Evolutionary conservation across 345 rosid species (phyloP).

Genomic region (Chamaenerion angustifolium): DNA sequence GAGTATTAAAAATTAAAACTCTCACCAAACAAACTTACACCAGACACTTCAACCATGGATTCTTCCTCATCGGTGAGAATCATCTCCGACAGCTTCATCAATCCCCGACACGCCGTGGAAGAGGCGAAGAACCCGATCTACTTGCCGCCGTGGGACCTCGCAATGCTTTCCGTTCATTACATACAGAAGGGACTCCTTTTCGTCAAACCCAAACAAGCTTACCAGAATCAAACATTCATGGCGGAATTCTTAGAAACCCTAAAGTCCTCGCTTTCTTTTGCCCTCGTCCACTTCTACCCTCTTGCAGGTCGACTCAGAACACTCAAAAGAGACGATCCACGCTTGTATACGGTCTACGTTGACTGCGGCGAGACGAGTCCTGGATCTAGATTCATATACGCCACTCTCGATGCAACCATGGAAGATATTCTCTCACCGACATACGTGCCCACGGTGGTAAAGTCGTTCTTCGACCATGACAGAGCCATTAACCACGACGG

Average conservation of each 20-base stretch:
- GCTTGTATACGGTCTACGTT: conserved; percentile 25
- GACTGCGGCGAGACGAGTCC: conserved; percentile 30
- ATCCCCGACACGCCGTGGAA: conserved; percentile 23
- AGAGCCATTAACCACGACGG: conserved; percentile 40
- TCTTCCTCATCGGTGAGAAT: conserved; percentile 8
- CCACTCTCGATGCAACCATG: conserved; percentile 20
- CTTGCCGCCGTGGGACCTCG: conserved; percentile 50
- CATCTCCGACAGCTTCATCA: conserved; percentile 38
- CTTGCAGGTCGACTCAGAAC: conserved; percentile 45
- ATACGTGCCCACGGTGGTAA: conserved; percentile 36
- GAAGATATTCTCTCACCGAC: conserved; percentile 30
- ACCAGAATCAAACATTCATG: conserved; percentile 14
- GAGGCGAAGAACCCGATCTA: conserved; percentile 28
- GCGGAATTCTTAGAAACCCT: conserved; percentile 19
- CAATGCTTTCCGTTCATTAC: conserved; percentile 48
- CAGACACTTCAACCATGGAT: too few relatives aligned
- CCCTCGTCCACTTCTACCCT: conserved; percentile 54
- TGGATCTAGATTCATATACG: conserved; percentile 28
- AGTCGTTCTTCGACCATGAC: conserved; percentile 53
- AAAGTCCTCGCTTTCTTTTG: conserved; percentile 29
- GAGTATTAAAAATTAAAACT: too few relatives aligned
- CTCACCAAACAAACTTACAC: too few relatives aligned
- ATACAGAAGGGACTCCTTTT: conserved; percentile 51
- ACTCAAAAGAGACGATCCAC: conserved; percentile 5
- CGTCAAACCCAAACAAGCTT: conserved; percentile 22